Evolutionary conservation across 352 stramenopile genomes (phyloP), one percentile per base, ranked within the genome.

Genomic region (Aphanomyces cochlioides): DNA sequence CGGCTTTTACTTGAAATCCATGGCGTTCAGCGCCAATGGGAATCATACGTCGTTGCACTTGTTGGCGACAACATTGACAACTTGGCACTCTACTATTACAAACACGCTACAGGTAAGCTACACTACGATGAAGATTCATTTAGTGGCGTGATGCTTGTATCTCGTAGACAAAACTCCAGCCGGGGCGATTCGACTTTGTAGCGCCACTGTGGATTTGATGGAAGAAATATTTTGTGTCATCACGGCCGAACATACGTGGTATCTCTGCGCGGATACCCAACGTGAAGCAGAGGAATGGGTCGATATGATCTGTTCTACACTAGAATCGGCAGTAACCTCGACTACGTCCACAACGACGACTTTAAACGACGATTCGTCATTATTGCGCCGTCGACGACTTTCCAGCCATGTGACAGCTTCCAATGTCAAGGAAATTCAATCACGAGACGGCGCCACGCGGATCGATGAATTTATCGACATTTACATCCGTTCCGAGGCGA

Each of bases 181-280:
- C 6, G 82, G 81, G 10, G 88, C 75, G 56, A 87, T 91, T 56
- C 69, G 69, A 4, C 76, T 91, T n/a, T 81, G 88, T 36, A 82
- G 73, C 34, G 83, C 83, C 0, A 84, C 89, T 47, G 79, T 91
- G 8, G 85, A 93, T 58, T 78, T 85, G 48, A 72, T 92, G 10
- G 85, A 88, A 59, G 85, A 92, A 66, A 82, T 92, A 15, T 54
- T 92, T 65, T 91, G 90, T 80, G 80, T 93, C 45, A 77, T 90
- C 37, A 87, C 83, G 45, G 77, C 79, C 15, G 82, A 90, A 73
- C 85, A 89, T 72, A 91, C 83, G 64, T 93, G 83, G 85, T 93
- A 91, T 64, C 76, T 93, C 19, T 93, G 85, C 40, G 83, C 83
- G 3, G 79, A 87, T 38, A 72, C 83, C 47, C 77, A 73, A 1